Evolutionary conservation across 2,329 filamentous ascomycete genomes (phyloP).

Genomic region (Penicillium sp.): DNA sequence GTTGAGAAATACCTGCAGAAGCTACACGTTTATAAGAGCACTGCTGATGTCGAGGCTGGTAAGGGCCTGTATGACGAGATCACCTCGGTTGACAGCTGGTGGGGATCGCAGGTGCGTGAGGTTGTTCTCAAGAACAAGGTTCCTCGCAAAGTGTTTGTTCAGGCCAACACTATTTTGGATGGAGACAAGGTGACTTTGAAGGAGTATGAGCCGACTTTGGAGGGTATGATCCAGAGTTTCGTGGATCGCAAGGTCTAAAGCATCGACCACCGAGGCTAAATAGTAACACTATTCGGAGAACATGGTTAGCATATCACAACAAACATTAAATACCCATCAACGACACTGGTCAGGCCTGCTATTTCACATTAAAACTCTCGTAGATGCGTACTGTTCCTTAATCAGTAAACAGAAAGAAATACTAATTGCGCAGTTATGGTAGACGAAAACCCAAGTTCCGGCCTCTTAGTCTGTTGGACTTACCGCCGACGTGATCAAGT

Average conservation of each 20-base stretch:
- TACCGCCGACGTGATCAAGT: constrained; percentile 24
- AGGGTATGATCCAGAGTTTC: constrained; percentile 84
- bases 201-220: constrained; percentile 80
- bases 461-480: constrained; percentile 7
- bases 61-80: constrained; percentile 79
- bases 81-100: constrained; percentile 82
- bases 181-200: constrained; percentile 73
- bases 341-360: not conserved
- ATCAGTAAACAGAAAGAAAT: not conserved
- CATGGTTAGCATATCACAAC: not conserved
- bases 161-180: constrained; percentile 80
- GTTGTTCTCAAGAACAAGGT: constrained; percentile 64
- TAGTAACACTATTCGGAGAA: not conserved
- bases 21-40: constrained; percentile 89
- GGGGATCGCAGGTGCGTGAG: constrained; percentile 74
- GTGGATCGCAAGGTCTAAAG: constrained; percentile 59
- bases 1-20: constrained; percentile 88
- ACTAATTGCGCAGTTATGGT: not conserved
- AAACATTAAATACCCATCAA: constrained; percentile 1
- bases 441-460: not conserved
- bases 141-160: constrained; percentile 76
- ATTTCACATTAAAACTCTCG: not conserved
- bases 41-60: constrained; percentile 79
- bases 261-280: not conserved
- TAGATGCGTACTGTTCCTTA: no score